Evolutionary conservation across 75 land plant species (phyloP), one percentile per base, ranked within the genome.

Genomic region (Pinus tabuliformis): DNA sequence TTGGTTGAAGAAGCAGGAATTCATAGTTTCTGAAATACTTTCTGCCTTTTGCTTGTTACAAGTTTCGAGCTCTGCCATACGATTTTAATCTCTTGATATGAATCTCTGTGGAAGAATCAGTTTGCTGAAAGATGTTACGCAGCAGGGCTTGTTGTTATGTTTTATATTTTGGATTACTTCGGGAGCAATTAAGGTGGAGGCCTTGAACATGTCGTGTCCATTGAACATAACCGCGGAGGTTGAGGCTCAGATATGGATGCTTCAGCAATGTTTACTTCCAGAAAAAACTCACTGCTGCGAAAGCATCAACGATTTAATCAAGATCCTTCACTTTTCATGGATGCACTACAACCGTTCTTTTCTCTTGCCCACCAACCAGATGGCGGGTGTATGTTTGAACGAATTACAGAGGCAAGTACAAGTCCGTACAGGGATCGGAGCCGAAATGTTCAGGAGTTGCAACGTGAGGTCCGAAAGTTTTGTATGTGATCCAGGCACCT

Each of bases 321-420:
- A 26, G 20, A 56, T 72, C 8, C 33, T 72, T 30, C 57, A 24
- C 0, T 72, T 72, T 4, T 56, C 74, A 56, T 72, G 74, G 74
- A 52, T 72, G 74, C 74, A 72, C 16, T n/a, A 24, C 4, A 24
- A 56, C 8, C 14, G 22, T 17, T 54, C 58, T 6, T 72, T 72
- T 21, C 57, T 56, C 16, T 17, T 72, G 16, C 26, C 57, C 26
- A 56, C 49, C 33, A 14, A 49, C 5, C 36, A 28, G 6, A 72
- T 22, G 12, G 42, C 74, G 3, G 24, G 33, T 6, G 30, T 17
- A 6, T 72, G 74, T 17, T 24, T 72, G 8, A 26, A 26, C 6
- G 74, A 56, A 28, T 39, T 72, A 24, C 58, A 72, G 58, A 24
- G 16, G 20, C n/a, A 52, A 26, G 26, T 72, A 17, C 54, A 72